Conservation (phyloP, 2,329 filamentous ascomycete species). For the Rugonectria rugulosa region DNA sequence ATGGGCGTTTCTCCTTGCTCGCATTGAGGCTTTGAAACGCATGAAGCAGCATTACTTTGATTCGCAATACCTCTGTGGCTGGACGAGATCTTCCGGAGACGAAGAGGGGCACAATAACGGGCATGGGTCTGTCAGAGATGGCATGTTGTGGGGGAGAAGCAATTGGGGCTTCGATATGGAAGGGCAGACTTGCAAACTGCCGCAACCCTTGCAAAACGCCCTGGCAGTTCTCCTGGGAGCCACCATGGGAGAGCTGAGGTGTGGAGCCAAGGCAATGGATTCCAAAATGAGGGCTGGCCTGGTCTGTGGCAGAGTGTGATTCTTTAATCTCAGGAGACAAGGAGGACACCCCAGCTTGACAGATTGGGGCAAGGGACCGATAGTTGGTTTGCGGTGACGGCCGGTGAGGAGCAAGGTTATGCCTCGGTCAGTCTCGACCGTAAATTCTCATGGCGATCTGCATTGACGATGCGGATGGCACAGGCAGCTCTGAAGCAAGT, state of each 20-base stretch:
- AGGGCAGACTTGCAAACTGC: constrained; percentile 17
- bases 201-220: constrained; percentile 13
- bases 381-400: neutral
- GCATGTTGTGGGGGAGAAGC: constrained; percentile 2
- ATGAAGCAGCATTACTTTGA: neutral
- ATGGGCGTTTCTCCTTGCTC: neutral
- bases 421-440: neutral
- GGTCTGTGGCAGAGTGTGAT: constrained; percentile 15
- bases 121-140: neutral
- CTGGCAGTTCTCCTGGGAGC: constrained; percentile 6
- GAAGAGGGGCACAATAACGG: constrained; percentile 1
- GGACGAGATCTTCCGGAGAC: constrained; percentile 13
- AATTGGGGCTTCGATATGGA: constrained; percentile 14
- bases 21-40: neutral
- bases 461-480: constrained; percentile 7
- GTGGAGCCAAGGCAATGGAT: constrained; percentile 18
- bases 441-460: constrained; percentile 1
- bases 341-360: constrained; percentile 6
- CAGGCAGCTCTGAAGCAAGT: constrained; percentile 10
- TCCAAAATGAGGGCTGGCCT: constrained; percentile 13
- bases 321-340: constrained; percentile 5
- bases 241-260: constrained; percentile 15
- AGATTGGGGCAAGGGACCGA: constrained; percentile 10
- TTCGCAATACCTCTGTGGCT: constrained; percentile 18
- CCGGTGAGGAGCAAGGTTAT: neutral